phyloP scores from a whole-genome alignment of 768 basidiomycete genomes.

The Chalciporus sphaerocephalus region DNA sequence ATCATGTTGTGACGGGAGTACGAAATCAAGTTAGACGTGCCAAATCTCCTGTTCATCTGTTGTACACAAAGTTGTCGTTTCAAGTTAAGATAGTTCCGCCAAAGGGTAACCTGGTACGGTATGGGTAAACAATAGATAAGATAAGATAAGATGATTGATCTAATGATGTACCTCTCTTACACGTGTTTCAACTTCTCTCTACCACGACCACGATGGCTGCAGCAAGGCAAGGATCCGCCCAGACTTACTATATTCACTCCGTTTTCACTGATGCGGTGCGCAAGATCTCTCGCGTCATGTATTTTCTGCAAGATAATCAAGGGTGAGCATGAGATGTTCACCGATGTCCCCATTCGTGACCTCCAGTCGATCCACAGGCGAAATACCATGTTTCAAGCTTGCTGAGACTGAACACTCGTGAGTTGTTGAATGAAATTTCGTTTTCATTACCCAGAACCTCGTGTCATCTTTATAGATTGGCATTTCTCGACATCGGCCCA shows the following conservation, averaged over 20 bases:
- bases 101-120: no score
- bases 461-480: conserved; percentile 46
- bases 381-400: conserved; percentile 87
- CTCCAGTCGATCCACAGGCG: conserved; percentile 48
- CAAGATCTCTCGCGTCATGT: conserved; percentile 59
- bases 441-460: no score
- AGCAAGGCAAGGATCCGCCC: conserved; percentile 16
- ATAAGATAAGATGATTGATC: background rate
- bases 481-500: conserved; percentile 93
- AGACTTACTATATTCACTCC: background rate
- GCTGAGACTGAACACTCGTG: conserved; percentile 70
- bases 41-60: background rate
- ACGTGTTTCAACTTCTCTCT: background rate
- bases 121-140: conserved; percentile 1
- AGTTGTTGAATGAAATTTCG: conserved; percentile 25
- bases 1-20: no score
- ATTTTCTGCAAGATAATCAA: conserved; percentile 96
- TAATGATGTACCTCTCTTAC: background rate
- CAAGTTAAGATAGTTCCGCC: no score
- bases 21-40: no score
- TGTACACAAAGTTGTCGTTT: no score
- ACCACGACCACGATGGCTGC: conserved; percentile 9
- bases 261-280: background rate
- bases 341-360: background rate
- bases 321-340: conserved; percentile 37